Evolutionary conservation across 495 filamentous ascomycete species (phyloP), one percentile per base, ranked within the genome.

Genomic region (Penicillium argentinense): DNA sequence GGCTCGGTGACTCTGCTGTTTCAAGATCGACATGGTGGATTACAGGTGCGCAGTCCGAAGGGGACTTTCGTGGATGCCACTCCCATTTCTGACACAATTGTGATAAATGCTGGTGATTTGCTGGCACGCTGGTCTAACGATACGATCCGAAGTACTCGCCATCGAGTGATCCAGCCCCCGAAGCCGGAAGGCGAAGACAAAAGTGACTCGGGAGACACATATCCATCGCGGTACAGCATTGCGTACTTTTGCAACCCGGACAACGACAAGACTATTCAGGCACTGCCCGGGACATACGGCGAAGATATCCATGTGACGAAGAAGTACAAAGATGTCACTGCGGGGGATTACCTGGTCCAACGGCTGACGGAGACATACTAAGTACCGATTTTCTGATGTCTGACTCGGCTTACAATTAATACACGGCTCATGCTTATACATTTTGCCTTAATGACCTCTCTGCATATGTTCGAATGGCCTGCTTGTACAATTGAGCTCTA

Each of bases 181-280:
- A 53, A 49, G 45, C 49, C 40, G 0, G 44, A 47, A 43, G 50
- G 33, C 8, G 54, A 45, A 45, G 57, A 56, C 22, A 16, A 29
- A 13, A 25, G 41, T 7, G 43, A 59, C 9, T 16, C 43, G 7
- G 54, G 58, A 0, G 69, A 67, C 2, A 50, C 53, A 7, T 73
- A 76, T 53, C 72, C 73, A 17, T 61, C 72, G 4, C 63, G 73
- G n/a, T 74, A 75, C 43, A 75, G 70, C 64, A 74, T 80, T 47
- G 76, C 76, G 3, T 91, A 92, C 66, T 97, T 97, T 64, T 96
- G 92, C 72, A 95, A 96, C 54, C 91, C 92, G 7, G 89, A 97
- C 51, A 86, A 80, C 59, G 79, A 91, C 47, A 72, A 71, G 46
- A 67, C 75, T 39, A 97, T 97, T 56, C 88, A 95, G 42, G 90